A percentile compares a stretch with the other conserved stretches of the same genome.
These are phyloP conservation scores for Pichia kudriavzevii DNA, from an alignment of 1,139 yeast species.

Conservation along the genomic window DNA sequence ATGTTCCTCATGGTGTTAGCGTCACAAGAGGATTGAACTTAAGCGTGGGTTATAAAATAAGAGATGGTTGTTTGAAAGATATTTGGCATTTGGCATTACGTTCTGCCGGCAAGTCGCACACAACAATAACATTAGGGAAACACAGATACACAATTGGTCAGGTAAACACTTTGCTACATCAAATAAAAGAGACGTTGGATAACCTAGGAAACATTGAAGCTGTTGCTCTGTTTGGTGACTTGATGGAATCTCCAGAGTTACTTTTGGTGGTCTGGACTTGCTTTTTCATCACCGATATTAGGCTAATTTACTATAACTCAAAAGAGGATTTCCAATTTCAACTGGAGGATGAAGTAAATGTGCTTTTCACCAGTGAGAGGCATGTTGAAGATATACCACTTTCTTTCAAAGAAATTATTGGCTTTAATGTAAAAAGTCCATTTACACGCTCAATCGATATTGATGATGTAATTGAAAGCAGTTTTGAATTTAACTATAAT, in stretches of 20 bases:
- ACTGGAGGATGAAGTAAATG: slow-evolving; percentile 4
- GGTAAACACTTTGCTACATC: slow-evolving; percentile 19
- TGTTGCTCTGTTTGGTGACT: slow-evolving; percentile 21
- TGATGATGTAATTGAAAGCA: too few relatives aligned
- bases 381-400: slow-evolving; percentile 3
- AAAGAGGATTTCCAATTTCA: slow-evolving; percentile 4
- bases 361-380: slow-evolving; percentile 14
- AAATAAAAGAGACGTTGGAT: slow-evolving; percentile 12
- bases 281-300: slow-evolving; percentile 23
- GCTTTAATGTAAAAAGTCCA: neutral
- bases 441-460: neutral
- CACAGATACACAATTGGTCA: slow-evolving; percentile 10
- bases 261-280: slow-evolving; percentile 20
- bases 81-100: slow-evolving; percentile 45
- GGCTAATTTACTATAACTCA: slow-evolving; percentile 17
- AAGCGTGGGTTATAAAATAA: slow-evolving; percentile 50
- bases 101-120: slow-evolving; percentile 11
- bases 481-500: slow-evolving; percentile 14
- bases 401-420: slow-evolving; percentile 5
- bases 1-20: slow-evolving; percentile 55
- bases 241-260: slow-evolving; percentile 15
- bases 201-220: slow-evolving; percentile 4
- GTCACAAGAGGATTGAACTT: slow-evolving; percentile 61
- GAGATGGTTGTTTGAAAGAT: slow-evolving; percentile 66
- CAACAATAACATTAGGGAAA: slow-evolving; percentile 6